Base-by-base conservation (phyloP, 2,329 filamentous ascomycete genomes). In the Alternaria solani region DNA sequence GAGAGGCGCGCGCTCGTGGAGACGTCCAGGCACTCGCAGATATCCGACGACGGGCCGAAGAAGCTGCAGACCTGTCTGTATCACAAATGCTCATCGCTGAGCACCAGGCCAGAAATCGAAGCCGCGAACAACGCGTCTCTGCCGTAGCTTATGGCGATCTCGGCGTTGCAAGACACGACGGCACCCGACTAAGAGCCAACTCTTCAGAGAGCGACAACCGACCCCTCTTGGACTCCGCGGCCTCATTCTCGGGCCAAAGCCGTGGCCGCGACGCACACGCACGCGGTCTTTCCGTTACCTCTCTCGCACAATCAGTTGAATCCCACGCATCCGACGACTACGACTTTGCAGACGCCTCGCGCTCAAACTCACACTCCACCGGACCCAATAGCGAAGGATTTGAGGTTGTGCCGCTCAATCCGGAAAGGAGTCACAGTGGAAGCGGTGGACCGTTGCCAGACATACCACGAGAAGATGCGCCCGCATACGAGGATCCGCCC, bases 91-190 rank as follows among this genome's bases (percentile, higher is more conserved):
- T 84, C 63, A 85, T 85, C n/a, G 82, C 84, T 12, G 84, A 91
- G 43, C 85, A 89, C 30, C 87, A 88, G 12, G 34, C 62, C 3
- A 59, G 63, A 26, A 79, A 88, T 70, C 83, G 85, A 14, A 83
- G 83, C 62, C 84, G 91, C 18, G 86, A 90, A 57, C 84, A 89
- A 26, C 85, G 90, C 16, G 88, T 93, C 4, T 91, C 90, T 44
- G 89, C 88, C 57, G 92, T 95, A 18, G 88, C 88, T 43, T 95
- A 95, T 69, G 90, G 86, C 9, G 90, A 92, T 42, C 78, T 95
- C 5, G 92, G 92, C 34, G 86, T 94, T 14, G 91, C 90, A 0
- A 84, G 90, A 44, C 91, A 91, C 69, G 92, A 95, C 69, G 92
- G 92, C 51, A 92, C 90, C 1, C 83, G 92, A 46, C 79, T 95